A percentile compares a stretch with the other conserved stretches of the same genome.
These are phyloP conservation scores for Cantharellus cinnabarinus DNA, from an alignment of 768 basidiomycete genomes.

Conservation along the genomic window DNA sequence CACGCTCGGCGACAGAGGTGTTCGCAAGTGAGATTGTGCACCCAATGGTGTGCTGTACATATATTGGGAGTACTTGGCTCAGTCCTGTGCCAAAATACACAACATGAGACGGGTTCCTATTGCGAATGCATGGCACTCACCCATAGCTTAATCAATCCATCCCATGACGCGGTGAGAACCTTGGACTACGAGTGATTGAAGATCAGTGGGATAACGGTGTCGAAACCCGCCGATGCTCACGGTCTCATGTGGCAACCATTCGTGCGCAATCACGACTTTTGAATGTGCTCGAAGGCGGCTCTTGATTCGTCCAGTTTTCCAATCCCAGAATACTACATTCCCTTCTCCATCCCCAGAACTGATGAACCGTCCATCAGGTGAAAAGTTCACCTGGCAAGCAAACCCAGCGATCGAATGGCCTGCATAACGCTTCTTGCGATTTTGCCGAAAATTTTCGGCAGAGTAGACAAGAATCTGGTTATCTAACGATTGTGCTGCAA, in stretches of 20 bases:
- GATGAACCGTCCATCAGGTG: constrained; percentile 96
- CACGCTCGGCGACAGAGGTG: no score
- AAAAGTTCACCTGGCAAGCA: constrained; percentile 92
- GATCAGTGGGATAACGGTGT: background rate
- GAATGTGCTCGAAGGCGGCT: constrained; percentile 73
- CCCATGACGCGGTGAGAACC: constrained; percentile 93
- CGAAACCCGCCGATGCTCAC: constrained; percentile 29
- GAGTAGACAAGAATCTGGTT: constrained; percentile 97
- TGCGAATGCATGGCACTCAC: constrained; percentile 19
- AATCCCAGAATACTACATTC: constrained; percentile 97
- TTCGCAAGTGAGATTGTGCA: no score
- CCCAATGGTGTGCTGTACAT: no score
- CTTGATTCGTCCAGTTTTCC: constrained; percentile 95
- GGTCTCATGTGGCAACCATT: constrained; percentile 94
- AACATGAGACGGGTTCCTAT: no score
- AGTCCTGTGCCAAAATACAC: no score
- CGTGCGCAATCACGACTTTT: constrained; percentile 94
- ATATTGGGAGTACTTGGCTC: no score
- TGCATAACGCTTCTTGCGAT: constrained; percentile 94
- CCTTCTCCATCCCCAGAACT: constrained; percentile 91
- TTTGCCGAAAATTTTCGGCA: constrained; percentile 96
- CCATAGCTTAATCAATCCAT: constrained; percentile 96
- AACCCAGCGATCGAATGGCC: constrained; percentile 95
- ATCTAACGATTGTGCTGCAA: constrained; percentile 93
- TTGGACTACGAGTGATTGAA: constrained; percentile 43